These are phyloP conservation scores for Imleria badia DNA, from an alignment of 768 basidiomycete species.

Conservation along the genomic window DNA sequence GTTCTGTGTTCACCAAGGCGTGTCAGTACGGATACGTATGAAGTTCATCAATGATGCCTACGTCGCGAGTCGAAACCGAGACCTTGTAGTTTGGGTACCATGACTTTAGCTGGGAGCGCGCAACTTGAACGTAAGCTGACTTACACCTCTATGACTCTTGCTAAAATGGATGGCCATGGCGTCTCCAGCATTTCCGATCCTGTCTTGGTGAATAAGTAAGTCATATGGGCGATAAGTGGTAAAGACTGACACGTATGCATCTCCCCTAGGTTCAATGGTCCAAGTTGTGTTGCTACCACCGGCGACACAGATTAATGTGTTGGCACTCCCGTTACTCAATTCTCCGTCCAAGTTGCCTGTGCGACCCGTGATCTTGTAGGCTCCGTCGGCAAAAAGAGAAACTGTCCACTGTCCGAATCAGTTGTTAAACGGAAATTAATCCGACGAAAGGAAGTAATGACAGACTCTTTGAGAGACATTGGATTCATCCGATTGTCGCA, in stretches of 20 bases:
- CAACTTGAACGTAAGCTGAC: background rate
- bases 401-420: background rate
- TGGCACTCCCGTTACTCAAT: background rate
- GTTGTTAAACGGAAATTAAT: background rate
- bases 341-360: too few species aligned
- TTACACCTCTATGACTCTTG: background rate
- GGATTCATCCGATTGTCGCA: background rate
- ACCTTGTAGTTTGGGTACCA: background rate
- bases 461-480: background rate
- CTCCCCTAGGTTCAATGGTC: background rate
- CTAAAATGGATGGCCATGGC: constrained; percentile 1
- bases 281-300: background rate
- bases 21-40: background rate
- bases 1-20: background rate
- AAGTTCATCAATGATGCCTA: background rate
- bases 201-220: background rate
- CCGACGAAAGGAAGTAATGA: background rate
- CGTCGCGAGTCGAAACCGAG: background rate
- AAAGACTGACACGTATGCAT: background rate
- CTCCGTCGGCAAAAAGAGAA: background rate
- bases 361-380: background rate
- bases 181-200: constrained; percentile 1
- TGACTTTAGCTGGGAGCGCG: background rate
- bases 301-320: background rate
- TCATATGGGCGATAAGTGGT: background rate